Conservation (phyloP, 2,329 filamentous ascomycete species). For the Bertia moriformis region DNA sequence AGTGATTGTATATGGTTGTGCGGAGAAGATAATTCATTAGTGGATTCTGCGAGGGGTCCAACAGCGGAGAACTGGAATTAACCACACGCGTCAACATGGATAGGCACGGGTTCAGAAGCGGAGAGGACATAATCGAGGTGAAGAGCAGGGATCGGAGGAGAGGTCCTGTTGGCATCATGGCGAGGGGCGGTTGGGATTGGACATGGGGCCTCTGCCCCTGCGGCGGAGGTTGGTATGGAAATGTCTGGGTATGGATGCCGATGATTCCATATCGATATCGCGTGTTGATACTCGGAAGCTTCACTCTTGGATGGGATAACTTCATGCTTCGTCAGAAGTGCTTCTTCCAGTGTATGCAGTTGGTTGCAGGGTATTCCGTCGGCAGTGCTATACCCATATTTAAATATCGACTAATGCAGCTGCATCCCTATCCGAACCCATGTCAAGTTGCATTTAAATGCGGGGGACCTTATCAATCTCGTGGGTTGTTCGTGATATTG, state of each 20-base stretch:
- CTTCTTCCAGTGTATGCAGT: background rate
- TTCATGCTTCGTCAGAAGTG: background rate
- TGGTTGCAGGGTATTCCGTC: too few relatives aligned
- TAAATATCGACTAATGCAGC: too few relatives aligned
- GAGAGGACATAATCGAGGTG: background rate
- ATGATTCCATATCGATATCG: background rate
- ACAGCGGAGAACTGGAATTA: slow-evolving; percentile 22
- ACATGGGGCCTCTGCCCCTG: too few relatives aligned
- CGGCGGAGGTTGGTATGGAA: background rate
- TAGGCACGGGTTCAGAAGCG: slow-evolving; percentile 3
- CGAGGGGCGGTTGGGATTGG: too few relatives aligned
- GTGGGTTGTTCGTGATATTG: too few relatives aligned
- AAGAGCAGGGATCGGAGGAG: background rate
- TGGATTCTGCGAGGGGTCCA: slow-evolving; percentile 26
- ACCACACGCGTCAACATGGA: slow-evolving; percentile 19
- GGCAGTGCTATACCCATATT: too few relatives aligned
- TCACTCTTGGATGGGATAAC: background rate
- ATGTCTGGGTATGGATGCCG: background rate
- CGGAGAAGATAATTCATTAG: slow-evolving; percentile 25
- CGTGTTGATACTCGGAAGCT: background rate
- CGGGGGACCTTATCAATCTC: too few relatives aligned
- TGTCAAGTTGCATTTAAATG: too few relatives aligned
- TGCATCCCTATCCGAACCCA: too few relatives aligned
- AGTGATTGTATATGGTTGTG: slow-evolving; percentile 35
- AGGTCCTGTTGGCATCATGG: slow-evolving; percentile 10